phyloP scores from a whole-genome alignment of 129 eudicot species.

The Escallonia rubra region DNA sequence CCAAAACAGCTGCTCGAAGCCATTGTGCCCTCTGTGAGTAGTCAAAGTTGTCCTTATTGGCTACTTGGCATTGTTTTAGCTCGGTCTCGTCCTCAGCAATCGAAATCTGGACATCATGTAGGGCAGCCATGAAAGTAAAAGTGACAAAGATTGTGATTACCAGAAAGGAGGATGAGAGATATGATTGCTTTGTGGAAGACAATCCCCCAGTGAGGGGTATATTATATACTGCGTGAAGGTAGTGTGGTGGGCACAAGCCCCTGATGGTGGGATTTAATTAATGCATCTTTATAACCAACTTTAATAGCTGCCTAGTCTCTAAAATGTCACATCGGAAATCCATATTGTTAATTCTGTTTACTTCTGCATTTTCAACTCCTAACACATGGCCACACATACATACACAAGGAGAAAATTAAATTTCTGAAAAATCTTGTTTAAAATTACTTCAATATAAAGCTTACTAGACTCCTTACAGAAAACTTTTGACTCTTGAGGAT shows the following conservation, averaged over 20 bases:
- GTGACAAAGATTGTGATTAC: not conserved
- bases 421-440: too few relatives aligned
- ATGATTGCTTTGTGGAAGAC: not conserved
- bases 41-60: constrained; percentile 19
- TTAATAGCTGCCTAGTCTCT: too few relatives aligned
- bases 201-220: not conserved
- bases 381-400: too few relatives aligned
- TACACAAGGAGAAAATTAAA: too few relatives aligned
- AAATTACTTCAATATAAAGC: too few relatives aligned
- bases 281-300: not conserved
- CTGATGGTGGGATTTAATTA: constrained; percentile 1
- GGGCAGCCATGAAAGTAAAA: constrained; percentile 7
- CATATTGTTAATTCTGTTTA: too few relatives aligned
- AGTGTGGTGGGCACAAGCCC: constrained; percentile 1
- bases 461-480: too few relatives aligned
- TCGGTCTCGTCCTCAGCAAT: constrained; percentile 5
- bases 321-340: too few relatives aligned
- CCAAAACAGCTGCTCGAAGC: constrained; percentile 42
- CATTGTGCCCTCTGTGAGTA: constrained; percentile 34
- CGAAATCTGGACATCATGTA: constrained; percentile 4
- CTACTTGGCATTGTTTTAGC: constrained; percentile 8
- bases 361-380: too few relatives aligned
- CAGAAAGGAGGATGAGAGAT: not conserved
- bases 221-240: not conserved
- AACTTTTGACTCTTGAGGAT: too few relatives aligned